These are phyloP conservation scores for Ceratocystiopsis minuta DNA, from an alignment of 2,329 filamentous ascomycete genomes.

Conservation along the genomic window DNA sequence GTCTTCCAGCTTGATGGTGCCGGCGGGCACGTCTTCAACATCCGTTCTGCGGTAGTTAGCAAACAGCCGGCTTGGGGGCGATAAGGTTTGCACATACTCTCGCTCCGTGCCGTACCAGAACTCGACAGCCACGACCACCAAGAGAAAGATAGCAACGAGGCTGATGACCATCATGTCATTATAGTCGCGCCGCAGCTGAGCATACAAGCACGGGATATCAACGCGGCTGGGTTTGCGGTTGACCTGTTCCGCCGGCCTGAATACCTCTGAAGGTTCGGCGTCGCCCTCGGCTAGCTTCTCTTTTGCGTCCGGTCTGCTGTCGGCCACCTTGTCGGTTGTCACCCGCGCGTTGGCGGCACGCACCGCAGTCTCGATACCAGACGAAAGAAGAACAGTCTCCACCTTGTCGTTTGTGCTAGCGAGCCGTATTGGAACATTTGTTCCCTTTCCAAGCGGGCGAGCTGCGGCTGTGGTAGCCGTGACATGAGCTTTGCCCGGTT, in stretches of 20 bases:
- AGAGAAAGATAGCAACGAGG: conserved; percentile 14
- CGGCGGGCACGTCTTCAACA: conserved; percentile 7
- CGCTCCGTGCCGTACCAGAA: conserved; percentile 9
- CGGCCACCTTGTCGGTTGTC: neutral
- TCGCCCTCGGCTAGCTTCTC: too few relatives aligned
- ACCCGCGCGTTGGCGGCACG: neutral
- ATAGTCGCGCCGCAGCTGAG: conserved; percentile 9
- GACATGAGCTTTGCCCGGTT: neutral
- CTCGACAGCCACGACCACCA: conserved; percentile 15
- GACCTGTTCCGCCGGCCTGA: too few relatives aligned
- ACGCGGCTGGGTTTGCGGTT: too few relatives aligned
- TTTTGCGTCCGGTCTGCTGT: neutral
- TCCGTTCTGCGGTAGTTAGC: neutral
- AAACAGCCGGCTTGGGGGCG: neutral
- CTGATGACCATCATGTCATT: conserved; percentile 16
- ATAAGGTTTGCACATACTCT: conserved; percentile 9
- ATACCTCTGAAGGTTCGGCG: too few relatives aligned
- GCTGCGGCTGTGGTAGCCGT: neutral
- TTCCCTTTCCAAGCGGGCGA: neutral
- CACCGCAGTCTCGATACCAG: neutral
- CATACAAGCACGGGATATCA: conserved; percentile 9
- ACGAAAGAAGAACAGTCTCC: conserved; percentile 2
- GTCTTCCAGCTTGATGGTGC: conserved; percentile 9
- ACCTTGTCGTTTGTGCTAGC: neutral
- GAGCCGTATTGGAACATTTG: neutral